Conservation (phyloP, 768 basidiomycete species). For the Gyrodon lividus region DNA sequence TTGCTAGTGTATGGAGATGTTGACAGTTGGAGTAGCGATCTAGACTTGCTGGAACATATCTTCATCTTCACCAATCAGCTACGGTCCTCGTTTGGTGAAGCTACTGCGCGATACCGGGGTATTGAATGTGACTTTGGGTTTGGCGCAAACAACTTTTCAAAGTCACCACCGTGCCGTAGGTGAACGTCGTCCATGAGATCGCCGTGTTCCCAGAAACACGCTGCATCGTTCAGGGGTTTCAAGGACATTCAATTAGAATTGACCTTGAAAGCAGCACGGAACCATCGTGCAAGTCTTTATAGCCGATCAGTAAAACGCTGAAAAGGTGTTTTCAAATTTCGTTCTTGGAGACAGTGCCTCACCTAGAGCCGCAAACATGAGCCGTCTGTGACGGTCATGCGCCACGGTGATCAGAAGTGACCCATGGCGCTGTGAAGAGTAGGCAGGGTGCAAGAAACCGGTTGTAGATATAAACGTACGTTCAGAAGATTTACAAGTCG, state of each 20-base stretch:
- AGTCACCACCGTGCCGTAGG: neutral
- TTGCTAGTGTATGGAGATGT: conserved; percentile 6
- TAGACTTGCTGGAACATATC: conserved; percentile 10
- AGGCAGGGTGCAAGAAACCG: conserved; percentile 6
- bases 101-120: conserved; percentile 4
- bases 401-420: conserved; percentile 4
- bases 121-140: neutral
- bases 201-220: conserved; percentile 13
- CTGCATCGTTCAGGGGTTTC: conserved; percentile 8
- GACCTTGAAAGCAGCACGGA: conserved; percentile 15
- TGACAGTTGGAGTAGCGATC: conserved; percentile 16
- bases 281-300: conserved; percentile 25
- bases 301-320: conserved; percentile 26
- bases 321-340: conserved; percentile 13
- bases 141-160: neutral
- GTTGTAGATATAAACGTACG: conserved; percentile 18
- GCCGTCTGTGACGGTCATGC: neutral
- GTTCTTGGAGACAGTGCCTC: conserved; percentile 5
- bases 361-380: conserved; percentile 15
- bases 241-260: neutral
- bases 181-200: conserved; percentile 15
- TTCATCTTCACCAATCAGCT: conserved; percentile 3
- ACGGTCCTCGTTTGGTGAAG: conserved; percentile 5
- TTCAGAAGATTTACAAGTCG: neutral
- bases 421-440: conserved; percentile 13